A percentile compares a stretch with the other conserved stretches of the same genome.
Conservation (phyloP, 768 basidiomycete genomes). For the Albatrellus ellisii region DNA sequence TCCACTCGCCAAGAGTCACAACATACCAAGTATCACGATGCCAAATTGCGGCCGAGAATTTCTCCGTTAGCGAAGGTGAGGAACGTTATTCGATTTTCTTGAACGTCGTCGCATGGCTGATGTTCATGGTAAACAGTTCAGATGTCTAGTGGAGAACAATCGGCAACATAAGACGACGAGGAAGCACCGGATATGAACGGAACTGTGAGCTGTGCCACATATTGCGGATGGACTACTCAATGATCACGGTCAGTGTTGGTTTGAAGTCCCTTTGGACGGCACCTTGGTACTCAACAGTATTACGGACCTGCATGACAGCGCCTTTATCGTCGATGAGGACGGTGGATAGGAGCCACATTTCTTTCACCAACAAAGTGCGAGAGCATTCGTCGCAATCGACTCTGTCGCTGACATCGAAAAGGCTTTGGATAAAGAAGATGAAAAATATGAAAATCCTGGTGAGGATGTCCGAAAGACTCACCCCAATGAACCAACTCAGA, state of each 20-base stretch:
- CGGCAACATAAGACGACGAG: not conserved
- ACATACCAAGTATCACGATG: constrained; percentile 47
- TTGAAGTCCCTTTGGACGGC: not conserved
- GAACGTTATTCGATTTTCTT: constrained; percentile 71
- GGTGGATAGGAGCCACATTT: constrained; percentile 75
- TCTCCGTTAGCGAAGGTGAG: constrained; percentile 57
- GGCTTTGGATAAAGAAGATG: constrained; percentile 77
- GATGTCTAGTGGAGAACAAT: constrained; percentile 35
- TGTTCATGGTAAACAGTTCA: constrained; percentile 74
- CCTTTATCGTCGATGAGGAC: constrained; percentile 51
- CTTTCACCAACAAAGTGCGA: constrained; percentile 65
- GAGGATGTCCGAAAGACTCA: constrained; percentile 67
- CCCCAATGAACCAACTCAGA: constrained; percentile 80
- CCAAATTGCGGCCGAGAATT: constrained; percentile 73
- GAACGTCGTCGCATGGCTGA: constrained; percentile 64
- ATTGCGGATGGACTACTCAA: constrained; percentile 50
- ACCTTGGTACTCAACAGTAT: constrained; percentile 23
- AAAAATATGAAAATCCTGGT: constrained; percentile 87
- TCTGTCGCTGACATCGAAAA: constrained; percentile 73
- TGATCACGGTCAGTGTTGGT: not conserved
- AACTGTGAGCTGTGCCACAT: constrained; percentile 60
- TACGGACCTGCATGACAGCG: constrained; percentile 59
- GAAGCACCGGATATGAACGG: constrained; percentile 9
- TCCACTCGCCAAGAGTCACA: not conserved
- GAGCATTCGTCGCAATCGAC: constrained; percentile 33